Evolutionary conservation across 257 asterid species (phyloP).

Genomic region (Petunia secreta): DNA sequence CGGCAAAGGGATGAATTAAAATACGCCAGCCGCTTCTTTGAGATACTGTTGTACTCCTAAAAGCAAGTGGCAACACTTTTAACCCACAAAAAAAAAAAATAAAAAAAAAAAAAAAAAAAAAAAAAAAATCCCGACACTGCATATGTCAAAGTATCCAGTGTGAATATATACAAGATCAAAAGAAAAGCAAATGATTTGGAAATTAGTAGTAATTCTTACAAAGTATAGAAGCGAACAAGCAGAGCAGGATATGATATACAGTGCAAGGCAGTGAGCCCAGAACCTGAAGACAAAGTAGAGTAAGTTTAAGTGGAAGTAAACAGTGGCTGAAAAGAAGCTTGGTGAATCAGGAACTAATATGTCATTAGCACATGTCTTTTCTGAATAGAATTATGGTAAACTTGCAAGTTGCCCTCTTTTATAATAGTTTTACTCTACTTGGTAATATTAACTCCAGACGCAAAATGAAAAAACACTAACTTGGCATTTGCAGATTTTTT

Average conservation of each 20-base stretch:
- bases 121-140: neutral
- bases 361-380: neutral
- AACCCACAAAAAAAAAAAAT: neutral
- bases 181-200: neutral
- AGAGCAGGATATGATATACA: constrained; percentile 37
- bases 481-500: constrained; percentile 6
- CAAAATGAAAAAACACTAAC: constrained; percentile 6
- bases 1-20: constrained; percentile 34
- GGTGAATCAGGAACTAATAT: neutral
- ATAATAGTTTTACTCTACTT: neutral
- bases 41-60: constrained; percentile 33
- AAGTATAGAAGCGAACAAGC: constrained; percentile 39
- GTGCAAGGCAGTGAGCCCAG: constrained; percentile 47
- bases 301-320: neutral
- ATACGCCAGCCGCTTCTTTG: constrained; percentile 30
- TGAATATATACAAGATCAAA: neutral
- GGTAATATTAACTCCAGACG: neutral
- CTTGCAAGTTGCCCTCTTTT: neutral
- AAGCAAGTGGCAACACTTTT: constrained; percentile 15
- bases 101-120: neutral
- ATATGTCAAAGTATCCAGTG: neutral
- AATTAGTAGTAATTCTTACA: constrained; percentile 34
- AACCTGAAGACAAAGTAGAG: constrained; percentile 34
- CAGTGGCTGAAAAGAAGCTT: neutral
- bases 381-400: neutral